These are phyloP conservation scores for Phoma herbarum DNA, from an alignment of 2,329 filamentous ascomycete species.

Conservation along the genomic window DNA sequence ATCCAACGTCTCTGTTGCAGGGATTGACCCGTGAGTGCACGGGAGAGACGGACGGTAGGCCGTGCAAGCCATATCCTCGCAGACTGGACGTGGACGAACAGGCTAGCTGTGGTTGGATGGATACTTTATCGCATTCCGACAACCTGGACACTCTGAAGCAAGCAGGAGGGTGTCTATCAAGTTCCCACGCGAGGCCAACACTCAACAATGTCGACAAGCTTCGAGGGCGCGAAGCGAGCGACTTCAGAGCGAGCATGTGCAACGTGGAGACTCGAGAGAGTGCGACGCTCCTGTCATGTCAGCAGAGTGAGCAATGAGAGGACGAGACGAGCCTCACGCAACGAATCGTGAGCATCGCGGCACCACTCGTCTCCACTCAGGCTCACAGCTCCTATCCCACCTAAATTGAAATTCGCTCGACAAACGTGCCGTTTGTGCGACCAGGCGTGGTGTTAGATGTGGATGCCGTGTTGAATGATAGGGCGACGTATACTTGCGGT, in stretches of 20 bases:
- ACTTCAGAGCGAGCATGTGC: constrained; percentile 39
- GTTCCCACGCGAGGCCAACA: constrained; percentile 28
- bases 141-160: constrained; percentile 28
- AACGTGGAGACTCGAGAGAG: constrained; percentile 52
- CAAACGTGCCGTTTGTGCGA: constrained; percentile 50
- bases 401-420: constrained; percentile 34
- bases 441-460: constrained; percentile 46
- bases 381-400: constrained; percentile 23
- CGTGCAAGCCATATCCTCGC: constrained; percentile 36
- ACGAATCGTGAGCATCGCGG: constrained; percentile 25
- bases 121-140: constrained; percentile 31
- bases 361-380: constrained; percentile 12
- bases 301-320: constrained; percentile 35
- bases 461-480: constrained; percentile 44
- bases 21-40: constrained; percentile 40
- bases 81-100: constrained; percentile 28
- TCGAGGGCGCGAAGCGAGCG: constrained; percentile 32
- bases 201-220: constrained; percentile 24
- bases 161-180: constrained; percentile 22
- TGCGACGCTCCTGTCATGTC: constrained; percentile 48
- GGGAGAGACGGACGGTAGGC: constrained; percentile 50
- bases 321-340: constrained; percentile 33
- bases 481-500: constrained; percentile 46
- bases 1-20: constrained; percentile 29
- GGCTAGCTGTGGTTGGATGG: constrained; percentile 35